Conservation (phyloP, 1,284 basidiomycete genomes). For the Cutaneotrichosporon sp. region DNA sequence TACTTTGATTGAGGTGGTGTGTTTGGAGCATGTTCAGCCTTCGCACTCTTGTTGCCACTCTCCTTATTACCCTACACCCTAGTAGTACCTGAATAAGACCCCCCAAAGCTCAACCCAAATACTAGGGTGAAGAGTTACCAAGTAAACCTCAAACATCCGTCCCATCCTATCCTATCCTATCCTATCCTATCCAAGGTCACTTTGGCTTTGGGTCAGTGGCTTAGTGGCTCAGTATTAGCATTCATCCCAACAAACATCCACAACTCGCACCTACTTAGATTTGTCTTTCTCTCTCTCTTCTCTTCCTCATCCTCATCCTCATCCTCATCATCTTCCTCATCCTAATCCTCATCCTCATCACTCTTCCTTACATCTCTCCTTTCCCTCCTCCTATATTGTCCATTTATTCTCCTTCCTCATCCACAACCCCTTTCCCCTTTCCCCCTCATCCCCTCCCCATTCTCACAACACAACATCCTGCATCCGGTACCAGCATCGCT, state of each 20-base stretch:
- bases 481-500: slow-evolving; percentile 15
- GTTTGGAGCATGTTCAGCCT: not conserved
- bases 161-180: not conserved
- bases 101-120: too few relatives aligned
- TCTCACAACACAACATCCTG: not conserved
- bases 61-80: too few relatives aligned
- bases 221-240: not conserved
- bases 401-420: too few relatives aligned
- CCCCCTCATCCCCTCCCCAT: not conserved
- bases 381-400: not conserved
- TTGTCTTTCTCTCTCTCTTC: not conserved
- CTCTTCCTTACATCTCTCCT: not conserved
- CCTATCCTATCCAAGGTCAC: not conserved
- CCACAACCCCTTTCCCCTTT: not conserved
- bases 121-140: too few relatives aligned
- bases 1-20: not conserved
- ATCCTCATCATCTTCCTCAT: too few relatives aligned
- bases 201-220: too few relatives aligned
- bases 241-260: not conserved
- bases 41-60: not conserved
- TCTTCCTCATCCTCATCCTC: not conserved
- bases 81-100: too few relatives aligned
- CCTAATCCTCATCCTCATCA: not conserved
- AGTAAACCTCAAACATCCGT: not conserved
- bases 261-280: too few relatives aligned